Evolutionary conservation across 2,329 filamentous ascomycete species (phyloP).

Genomic region (Cytospora piceicola): DNA sequence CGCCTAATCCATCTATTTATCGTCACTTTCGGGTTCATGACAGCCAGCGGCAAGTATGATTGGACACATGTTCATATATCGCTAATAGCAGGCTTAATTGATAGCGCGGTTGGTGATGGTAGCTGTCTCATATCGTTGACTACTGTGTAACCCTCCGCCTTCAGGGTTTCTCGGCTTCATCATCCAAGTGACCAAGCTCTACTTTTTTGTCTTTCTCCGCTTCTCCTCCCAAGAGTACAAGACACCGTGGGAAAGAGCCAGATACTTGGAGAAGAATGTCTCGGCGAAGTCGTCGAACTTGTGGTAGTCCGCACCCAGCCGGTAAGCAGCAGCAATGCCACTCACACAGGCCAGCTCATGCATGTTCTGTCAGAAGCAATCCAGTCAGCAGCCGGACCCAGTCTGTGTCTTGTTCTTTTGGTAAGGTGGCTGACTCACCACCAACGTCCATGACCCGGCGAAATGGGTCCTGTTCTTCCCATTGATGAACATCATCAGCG

Average conservation of each 20-base stretch:
- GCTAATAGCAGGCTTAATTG: background rate
- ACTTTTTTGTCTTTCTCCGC: slow-evolving; percentile 31
- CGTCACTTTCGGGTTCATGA: slow-evolving; percentile 4
- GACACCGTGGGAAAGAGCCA: slow-evolving; percentile 50
- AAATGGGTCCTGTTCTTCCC: slow-evolving; percentile 65
- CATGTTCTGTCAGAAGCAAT: slow-evolving; percentile 54
- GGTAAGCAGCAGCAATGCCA: slow-evolving; percentile 72
- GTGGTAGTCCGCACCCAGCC: slow-evolving; percentile 66
- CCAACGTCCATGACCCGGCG: slow-evolving; percentile 70
- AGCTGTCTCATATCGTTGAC: background rate
- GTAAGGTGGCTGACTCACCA: slow-evolving; percentile 48
- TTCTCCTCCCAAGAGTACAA: slow-evolving; percentile 44
- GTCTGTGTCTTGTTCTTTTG: background rate
- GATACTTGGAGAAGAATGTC: slow-evolving; percentile 52
- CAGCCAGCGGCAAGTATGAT: background rate
- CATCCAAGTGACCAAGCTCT: background rate
- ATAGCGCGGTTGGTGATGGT: background rate
- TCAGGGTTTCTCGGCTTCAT: background rate
- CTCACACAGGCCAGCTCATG: slow-evolving; percentile 73
- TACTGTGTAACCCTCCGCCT: background rate
- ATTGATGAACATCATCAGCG: slow-evolving; percentile 73
- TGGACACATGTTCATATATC: slow-evolving; percentile 1
- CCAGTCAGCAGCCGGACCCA: slow-evolving; percentile 24
- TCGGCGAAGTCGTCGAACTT: slow-evolving; percentile 60
- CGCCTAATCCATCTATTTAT: slow-evolving; percentile 30